Evolutionary conservation across 2,329 filamentous ascomycete species (phyloP).

Genomic region (Nothomitra cinnamomea): DNA sequence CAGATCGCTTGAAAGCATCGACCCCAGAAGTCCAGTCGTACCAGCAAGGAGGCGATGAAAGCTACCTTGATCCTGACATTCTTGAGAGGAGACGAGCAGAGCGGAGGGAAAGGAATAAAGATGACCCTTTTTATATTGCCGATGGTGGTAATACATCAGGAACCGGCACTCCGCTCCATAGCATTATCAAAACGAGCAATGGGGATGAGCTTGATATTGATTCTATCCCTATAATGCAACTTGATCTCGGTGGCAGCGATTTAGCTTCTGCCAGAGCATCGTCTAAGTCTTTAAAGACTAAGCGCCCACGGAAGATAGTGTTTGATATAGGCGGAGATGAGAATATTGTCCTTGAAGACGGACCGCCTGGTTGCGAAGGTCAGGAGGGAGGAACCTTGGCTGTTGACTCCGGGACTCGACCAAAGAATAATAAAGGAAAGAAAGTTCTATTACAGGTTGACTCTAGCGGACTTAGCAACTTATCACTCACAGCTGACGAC

Average conservation of each 20-base stretch:
- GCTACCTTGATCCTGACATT: slow-evolving; percentile 54
- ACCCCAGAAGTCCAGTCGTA: slow-evolving; percentile 24
- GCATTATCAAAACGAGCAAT: slow-evolving; percentile 49
- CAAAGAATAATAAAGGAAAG: slow-evolving; percentile 24
- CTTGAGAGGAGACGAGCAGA: slow-evolving; percentile 59
- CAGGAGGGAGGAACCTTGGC: background rate
- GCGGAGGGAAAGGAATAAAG: slow-evolving; percentile 63
- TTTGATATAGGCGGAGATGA: slow-evolving; percentile 59
- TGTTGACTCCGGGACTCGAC: slow-evolving; percentile 9
- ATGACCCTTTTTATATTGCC: slow-evolving; percentile 90
- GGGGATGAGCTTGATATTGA: slow-evolving; percentile 76
- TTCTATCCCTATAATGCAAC: slow-evolving; percentile 86
- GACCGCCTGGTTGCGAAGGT: slow-evolving; percentile 24
- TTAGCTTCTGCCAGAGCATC: slow-evolving; percentile 12
- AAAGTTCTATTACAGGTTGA: slow-evolving; percentile 69
- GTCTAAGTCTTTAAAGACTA: slow-evolving; percentile 14
- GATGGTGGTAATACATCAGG: slow-evolving; percentile 35
- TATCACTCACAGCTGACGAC: slow-evolving; percentile 46
- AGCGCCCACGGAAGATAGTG: slow-evolving; percentile 32
- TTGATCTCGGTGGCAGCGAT: slow-evolving; percentile 48
- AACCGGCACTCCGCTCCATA: slow-evolving; percentile 61
- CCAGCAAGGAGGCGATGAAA: slow-evolving; percentile 26
- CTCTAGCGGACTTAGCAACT: slow-evolving; percentile 59
- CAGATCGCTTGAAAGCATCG: slow-evolving; percentile 25
- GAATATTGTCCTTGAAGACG: slow-evolving; percentile 35